Base-by-base conservation (phyloP, 495 filamentous ascomycete species). In the Aspergillus bridgeri region DNA sequence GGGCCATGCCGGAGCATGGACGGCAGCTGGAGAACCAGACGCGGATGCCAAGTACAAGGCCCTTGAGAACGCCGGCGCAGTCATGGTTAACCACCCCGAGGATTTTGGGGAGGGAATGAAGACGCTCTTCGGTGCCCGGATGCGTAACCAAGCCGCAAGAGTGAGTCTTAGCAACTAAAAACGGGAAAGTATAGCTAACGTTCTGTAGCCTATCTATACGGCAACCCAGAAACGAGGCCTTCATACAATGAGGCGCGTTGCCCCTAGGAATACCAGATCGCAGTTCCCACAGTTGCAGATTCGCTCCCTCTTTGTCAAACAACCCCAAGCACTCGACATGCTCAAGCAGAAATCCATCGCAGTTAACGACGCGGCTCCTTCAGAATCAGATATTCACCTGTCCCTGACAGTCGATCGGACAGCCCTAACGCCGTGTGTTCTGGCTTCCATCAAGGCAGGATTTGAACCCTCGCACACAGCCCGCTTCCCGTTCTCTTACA, bases 1-100 rank as follows among this genome's bases (percentile, higher is more conserved):
- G 91, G 92, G 92, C 19, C 92, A 96, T 71, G 89, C 90, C 15
- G 92, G 92, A 17, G 92, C 92, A 29, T 89, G 90, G 75, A 77
- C 81, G 27, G 78, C 83, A 0, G 75, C 83, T 8, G 86, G 86
- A 17, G 89, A 95, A 59, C 84, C 85, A 7, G 78, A 79, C 55
- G 83, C 86, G 0, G 70, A 73, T 25, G 76, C 76, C 15, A 95
- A 95, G 71, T 85, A 89, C 54, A 77, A 79, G 21, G 80, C 81
- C 17, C 79, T 95, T n/a, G 73, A 87, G 64, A 74, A 78, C 56
- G 89, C 84, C 17, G 90, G 90, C 6, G 88, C 83, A 0, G 83
- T 83, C 1, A 86, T 95, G 70, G 87, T 92, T 8, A 83, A 89
- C 57, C 90, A 96, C 66, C 91, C 91, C 0, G 84, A 87, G 52